These are phyloP conservation scores for Yarrowia sp. DNA, from an alignment of 805 yeast genomes.

Conservation along the genomic window DNA sequence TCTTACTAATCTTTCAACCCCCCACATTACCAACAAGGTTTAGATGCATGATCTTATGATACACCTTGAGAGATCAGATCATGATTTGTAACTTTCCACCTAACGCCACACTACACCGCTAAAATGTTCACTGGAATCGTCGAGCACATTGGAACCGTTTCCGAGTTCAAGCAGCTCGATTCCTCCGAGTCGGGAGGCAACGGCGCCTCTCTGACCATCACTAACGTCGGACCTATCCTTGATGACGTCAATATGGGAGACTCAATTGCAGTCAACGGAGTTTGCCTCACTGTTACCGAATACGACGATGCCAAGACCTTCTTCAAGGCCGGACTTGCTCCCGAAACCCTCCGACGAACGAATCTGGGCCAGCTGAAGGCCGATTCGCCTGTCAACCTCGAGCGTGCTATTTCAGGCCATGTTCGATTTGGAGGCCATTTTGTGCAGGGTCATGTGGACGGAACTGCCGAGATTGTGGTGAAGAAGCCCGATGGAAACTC, in stretches of 20 bases:
- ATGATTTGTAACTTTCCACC: not conserved
- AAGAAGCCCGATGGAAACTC: conserved; percentile 73
- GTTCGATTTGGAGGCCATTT: conserved; percentile 95
- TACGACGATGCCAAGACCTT: conserved; percentile 57
- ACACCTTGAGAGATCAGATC: conserved; percentile 1
- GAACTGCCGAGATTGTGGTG: conserved; percentile 70
- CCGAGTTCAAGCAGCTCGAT: conserved; percentile 58
- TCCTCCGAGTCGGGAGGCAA: conserved; percentile 64
- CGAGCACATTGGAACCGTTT: conserved; percentile 75
- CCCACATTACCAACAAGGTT: conserved; percentile 22
- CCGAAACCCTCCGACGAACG: conserved; percentile 86
- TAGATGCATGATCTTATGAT: conserved; percentile 11
- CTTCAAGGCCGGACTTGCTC: conserved; percentile 91
- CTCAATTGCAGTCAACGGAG: conserved; percentile 88
- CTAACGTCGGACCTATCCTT: conserved; percentile 66
- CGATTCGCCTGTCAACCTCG: conserved; percentile 80
- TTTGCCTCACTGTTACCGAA: conserved; percentile 90
- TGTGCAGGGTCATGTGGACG: conserved; percentile 97
- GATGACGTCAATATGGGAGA: conserved; percentile 91
- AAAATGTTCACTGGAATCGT: conserved; percentile 94
- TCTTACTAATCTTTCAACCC: too few species aligned
- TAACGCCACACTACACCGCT: not conserved
- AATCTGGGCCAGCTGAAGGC: conserved; percentile 66
- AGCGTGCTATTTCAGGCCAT: conserved; percentile 85
- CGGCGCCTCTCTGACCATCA: conserved; percentile 74